Conservation (phyloP, 371 early-diverging fungal species). For the Rhizomucor pusillus region DNA sequence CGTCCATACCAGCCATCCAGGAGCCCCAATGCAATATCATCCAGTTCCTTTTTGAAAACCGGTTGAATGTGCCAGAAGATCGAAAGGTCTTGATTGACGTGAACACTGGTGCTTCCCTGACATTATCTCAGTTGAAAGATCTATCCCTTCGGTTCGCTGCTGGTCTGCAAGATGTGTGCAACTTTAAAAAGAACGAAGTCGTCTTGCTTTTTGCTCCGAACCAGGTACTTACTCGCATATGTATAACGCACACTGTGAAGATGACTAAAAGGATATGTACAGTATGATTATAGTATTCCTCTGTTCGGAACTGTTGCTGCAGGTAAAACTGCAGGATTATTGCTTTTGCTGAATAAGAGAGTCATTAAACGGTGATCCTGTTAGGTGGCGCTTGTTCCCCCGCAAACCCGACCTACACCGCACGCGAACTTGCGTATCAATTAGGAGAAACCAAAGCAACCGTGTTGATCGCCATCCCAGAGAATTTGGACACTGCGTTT, state of each 20-base stretch:
- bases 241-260: neutral
- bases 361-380: neutral
- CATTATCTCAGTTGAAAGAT: constrained; percentile 62
- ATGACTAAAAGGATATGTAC: neutral
- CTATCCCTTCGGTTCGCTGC: constrained; percentile 64
- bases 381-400: constrained; percentile 66
- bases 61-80: constrained; percentile 15
- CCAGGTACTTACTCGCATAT: constrained; percentile 35
- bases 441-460: constrained; percentile 67
- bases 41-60: constrained; percentile 19
- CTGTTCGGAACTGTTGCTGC: constrained; percentile 37
- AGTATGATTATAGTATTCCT: constrained; percentile 42
- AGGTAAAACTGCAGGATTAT: constrained; percentile 15
- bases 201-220: constrained; percentile 72
- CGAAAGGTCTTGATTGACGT: constrained; percentile 60
- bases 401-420: constrained; percentile 79
- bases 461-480: constrained; percentile 51
- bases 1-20: constrained; percentile 7
- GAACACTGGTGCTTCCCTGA: constrained; percentile 46
- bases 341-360: neutral
- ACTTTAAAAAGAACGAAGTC: constrained; percentile 65
- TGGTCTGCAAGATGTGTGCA: constrained; percentile 57
- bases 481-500: constrained; percentile 46
- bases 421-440: constrained; percentile 73
- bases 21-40: constrained; percentile 14